Evolutionary conservation across 768 basidiomycete species (phyloP), one percentile per base, ranked within the genome.

Genomic region (Serendipita sp.): DNA sequence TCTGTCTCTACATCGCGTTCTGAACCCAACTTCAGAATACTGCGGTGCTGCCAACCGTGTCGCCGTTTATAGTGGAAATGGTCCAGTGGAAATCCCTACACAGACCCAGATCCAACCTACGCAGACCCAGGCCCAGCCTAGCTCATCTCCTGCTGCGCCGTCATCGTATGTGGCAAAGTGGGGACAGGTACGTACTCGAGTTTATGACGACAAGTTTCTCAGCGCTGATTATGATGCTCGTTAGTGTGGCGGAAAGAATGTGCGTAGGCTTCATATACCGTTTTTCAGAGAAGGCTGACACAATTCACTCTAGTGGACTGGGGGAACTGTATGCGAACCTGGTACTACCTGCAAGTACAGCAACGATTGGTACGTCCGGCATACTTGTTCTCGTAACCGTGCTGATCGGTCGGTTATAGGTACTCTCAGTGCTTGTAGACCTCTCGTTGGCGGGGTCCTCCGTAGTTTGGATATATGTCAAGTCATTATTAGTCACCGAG

Each of bases 41-140:
- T 67, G 67, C n/a, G 67, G 67, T 33, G 67, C 65, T 2, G 65
- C 37, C 23, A 66, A 64, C 37, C 65, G 65, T 18, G 62, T 67
- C 23, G 62, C 63, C 8, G 63, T 67, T 55, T 67, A 64, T 33
- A 62, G 65, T 62, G 62, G 64, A 48, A 43, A 52, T 10, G 48
- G 45, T 3, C 62, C 53, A 18, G 46, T 67, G 23, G 27, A 55
- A 15, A 43, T 66, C 3, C 66, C 65, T 3, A 44, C 67, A 29
- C 37, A 64, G 18, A 62, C 58, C 4, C 37, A 60, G 15, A 37
- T 31, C 8, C 36, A 63, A 8, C 52, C 66, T 18, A 52, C 65
- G 6, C 15, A 60, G 11, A 64, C 65, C 15, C 16, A 29, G 3
- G 33, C 53, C 16, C 27, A 36, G 11, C 46, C 58, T 27, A 34